These are phyloP conservation scores for Xenosphaeropsis pyriputrescens DNA, from an alignment of 2,329 filamentous ascomycete genomes.

Conservation along the genomic window DNA sequence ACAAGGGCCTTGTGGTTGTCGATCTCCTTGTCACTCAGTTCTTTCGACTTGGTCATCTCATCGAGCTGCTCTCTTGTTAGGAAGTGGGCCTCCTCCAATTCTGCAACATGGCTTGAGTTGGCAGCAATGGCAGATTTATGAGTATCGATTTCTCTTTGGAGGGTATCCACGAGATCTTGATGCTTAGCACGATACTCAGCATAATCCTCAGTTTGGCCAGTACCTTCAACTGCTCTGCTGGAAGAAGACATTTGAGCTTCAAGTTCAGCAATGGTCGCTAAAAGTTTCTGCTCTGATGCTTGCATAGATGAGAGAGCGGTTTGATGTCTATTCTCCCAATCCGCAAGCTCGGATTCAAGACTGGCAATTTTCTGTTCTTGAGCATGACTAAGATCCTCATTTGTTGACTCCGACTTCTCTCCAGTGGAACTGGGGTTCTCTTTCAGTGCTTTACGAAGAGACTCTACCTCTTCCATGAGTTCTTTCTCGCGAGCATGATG, in stretches of 20 bases:
- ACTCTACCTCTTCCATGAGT: constrained; percentile 55
- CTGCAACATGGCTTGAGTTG: constrained; percentile 54
- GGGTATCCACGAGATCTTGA: constrained; percentile 38
- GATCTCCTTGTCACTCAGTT: constrained; percentile 25
- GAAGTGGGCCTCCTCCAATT: constrained; percentile 59
- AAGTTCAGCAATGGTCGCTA: constrained; percentile 57
- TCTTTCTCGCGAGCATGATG: constrained; percentile 65
- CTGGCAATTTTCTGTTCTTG: constrained; percentile 30
- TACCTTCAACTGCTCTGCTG: constrained; percentile 20
- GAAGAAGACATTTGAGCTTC: constrained; percentile 36
- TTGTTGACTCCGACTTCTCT: constrained; percentile 5
- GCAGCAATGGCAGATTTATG: constrained; percentile 61
- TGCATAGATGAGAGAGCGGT: constrained; percentile 56
- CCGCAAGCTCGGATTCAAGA: constrained; percentile 56
- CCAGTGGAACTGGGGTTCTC: constrained; percentile 6
- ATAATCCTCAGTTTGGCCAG: constrained; percentile 26
- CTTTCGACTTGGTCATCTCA: constrained; percentile 44
- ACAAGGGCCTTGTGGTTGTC: constrained; percentile 28
- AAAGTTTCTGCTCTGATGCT: constrained; percentile 57
- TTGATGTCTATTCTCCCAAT: constrained; percentile 67
- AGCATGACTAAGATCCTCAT: constrained; percentile 10
- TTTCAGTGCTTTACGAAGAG: constrained; percentile 31
- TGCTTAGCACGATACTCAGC: constrained; percentile 40
- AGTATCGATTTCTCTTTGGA: constrained; percentile 66
- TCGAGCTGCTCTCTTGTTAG: constrained; percentile 54